These are phyloP conservation scores for Aspergillus mulundensis DNA, from an alignment of 495 filamentous ascomycete genomes.

Conservation along the genomic window DNA sequence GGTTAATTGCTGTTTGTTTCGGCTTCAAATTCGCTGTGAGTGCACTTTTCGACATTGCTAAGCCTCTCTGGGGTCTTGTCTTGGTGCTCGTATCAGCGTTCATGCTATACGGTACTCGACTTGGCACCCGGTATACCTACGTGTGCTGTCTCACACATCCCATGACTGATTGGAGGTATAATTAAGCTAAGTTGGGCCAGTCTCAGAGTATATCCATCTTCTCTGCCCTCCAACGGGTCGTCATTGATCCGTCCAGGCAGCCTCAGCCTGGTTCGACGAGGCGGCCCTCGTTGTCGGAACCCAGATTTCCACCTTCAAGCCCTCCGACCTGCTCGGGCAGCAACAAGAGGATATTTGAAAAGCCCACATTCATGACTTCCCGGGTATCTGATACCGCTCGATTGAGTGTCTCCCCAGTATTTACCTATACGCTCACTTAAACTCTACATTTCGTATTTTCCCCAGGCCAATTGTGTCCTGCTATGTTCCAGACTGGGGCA, in stretches of 20 bases:
- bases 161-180: not conserved
- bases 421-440: too few species aligned
- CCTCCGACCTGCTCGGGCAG: not conserved
- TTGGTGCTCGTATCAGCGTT: not conserved
- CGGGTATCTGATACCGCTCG: not conserved
- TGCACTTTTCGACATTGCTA: not conserved
- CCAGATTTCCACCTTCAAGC: not conserved
- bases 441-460: too few species aligned
- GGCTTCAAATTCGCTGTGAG: not conserved
- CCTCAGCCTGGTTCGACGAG: not conserved
- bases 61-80: not conserved
- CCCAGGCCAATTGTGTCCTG: too few species aligned
- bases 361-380: not conserved
- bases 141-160: not conserved
- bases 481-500: not conserved
- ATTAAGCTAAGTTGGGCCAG: not conserved
- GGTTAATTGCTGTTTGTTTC: not conserved
- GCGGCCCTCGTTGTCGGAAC: not conserved
- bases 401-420: not conserved
- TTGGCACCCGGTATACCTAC: not conserved
- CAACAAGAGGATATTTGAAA: not conserved
- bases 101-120: not conserved
- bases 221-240: not conserved
- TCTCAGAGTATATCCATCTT: not conserved
- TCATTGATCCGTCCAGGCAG: not conserved